Evolutionary conservation across 2,329 filamentous ascomycete species (phyloP).

Genomic region (Colletotrichum truncatum): DNA sequence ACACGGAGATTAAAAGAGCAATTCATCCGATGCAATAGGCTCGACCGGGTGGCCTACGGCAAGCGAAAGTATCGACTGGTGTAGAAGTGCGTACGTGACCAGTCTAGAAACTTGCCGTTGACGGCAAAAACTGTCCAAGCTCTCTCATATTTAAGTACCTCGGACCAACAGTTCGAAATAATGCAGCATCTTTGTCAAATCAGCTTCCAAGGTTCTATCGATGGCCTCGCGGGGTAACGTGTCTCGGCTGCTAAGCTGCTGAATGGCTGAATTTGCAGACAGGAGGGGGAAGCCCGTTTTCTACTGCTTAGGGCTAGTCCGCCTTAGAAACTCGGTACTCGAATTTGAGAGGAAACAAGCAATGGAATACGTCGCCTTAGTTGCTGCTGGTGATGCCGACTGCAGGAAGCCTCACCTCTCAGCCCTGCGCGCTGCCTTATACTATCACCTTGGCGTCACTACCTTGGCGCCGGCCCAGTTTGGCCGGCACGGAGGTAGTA

Average conservation of each 20-base stretch:
- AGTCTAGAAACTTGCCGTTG: not conserved
- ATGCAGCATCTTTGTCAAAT: not conserved
- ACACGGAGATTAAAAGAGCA: too few relatives aligned
- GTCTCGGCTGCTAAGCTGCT: conserved; percentile 10
- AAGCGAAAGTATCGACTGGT: too few relatives aligned
- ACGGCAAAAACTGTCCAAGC: not conserved
- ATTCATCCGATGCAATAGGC: too few relatives aligned
- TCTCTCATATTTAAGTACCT: not conserved
- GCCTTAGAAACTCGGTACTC: too few relatives aligned
- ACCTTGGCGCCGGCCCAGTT: not conserved
- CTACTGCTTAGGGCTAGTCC: too few relatives aligned
- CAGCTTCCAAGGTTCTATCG: not conserved
- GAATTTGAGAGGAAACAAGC: too few relatives aligned
- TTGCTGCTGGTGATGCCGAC: too few relatives aligned
- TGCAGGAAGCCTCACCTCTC: too few relatives aligned
- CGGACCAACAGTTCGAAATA: not conserved
- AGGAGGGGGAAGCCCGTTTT: not conserved
- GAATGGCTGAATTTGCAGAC: not conserved
- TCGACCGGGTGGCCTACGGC: too few relatives aligned
- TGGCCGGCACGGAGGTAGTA: not conserved
- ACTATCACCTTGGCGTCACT: too few relatives aligned
- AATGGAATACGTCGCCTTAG: too few relatives aligned
- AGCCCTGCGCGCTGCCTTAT: too few relatives aligned
- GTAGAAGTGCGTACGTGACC: not conserved
- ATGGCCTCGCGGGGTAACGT: conserved; percentile 4